phyloP scores from a whole-genome alignment of 352 stramenopile genomes.

The Phytopythium boreale region DNA sequence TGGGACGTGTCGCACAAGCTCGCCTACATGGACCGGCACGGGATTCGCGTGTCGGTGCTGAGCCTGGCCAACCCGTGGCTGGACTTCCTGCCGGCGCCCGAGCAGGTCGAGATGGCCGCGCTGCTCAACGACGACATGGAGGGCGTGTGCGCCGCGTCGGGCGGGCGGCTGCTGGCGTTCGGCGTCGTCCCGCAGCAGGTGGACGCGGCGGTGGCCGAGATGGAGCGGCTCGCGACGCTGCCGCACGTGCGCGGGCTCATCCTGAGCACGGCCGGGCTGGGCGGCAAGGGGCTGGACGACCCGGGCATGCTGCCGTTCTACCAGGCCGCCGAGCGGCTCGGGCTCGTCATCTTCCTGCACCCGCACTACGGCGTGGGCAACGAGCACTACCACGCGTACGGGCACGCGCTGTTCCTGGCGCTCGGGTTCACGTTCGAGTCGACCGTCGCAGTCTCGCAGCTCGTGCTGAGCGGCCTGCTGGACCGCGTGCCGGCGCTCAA shows the following conservation, averaged over 20 bases:
- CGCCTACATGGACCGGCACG: slow-evolving; percentile 63
- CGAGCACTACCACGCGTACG: slow-evolving; percentile 52
- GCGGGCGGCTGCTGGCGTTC: slow-evolving; percentile 48
- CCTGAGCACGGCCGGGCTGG: slow-evolving; percentile 48
- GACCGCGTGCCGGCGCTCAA: slow-evolving; percentile 43
- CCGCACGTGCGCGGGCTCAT: slow-evolving; percentile 46
- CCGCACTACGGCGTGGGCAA: slow-evolving; percentile 69
- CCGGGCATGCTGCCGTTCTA: slow-evolving; percentile 55
- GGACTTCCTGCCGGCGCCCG: slow-evolving; percentile 48
- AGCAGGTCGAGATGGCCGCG: slow-evolving; percentile 40
- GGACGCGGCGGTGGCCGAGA: slow-evolving; percentile 29
- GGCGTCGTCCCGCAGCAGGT: slow-evolving; percentile 42
- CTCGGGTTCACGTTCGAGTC: slow-evolving; percentile 73
- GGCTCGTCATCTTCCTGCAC: slow-evolving; percentile 58
- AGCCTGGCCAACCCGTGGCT: slow-evolving; percentile 72
- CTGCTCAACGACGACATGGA: slow-evolving; percentile 60
- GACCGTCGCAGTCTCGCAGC: slow-evolving; percentile 49
- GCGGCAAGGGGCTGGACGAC: slow-evolving; percentile 55
- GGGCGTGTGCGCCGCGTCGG: slow-evolving; percentile 33
- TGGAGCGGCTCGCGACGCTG: slow-evolving; percentile 35
- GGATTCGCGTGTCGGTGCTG: slow-evolving; percentile 50
- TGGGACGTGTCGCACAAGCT: slow-evolving; percentile 52
- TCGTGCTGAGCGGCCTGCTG: slow-evolving; percentile 55
- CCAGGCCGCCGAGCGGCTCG: slow-evolving; percentile 30
- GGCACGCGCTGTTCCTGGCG: slow-evolving; percentile 54